These are phyloP conservation scores for Annulohypoxylon bovei DNA, from an alignment of 495 filamentous ascomycete species.

Conservation along the genomic window DNA sequence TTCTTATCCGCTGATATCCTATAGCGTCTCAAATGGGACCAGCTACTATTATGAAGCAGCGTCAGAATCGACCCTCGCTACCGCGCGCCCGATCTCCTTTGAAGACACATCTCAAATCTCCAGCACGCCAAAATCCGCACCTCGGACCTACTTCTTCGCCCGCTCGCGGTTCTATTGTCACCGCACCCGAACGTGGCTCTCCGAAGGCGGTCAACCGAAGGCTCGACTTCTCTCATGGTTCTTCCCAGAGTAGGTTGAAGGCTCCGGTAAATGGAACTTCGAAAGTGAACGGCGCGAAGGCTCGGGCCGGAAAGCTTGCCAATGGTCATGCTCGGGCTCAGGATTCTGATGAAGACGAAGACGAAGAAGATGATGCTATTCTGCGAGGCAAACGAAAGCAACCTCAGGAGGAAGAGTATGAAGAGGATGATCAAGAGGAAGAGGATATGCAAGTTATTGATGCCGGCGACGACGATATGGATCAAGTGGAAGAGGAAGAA, in stretches of 20 bases:
- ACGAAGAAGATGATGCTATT: conserved; percentile 31
- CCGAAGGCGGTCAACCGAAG: conserved; percentile 48
- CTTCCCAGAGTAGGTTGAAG: conserved; percentile 18
- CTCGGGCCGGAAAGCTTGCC: conserved; percentile 21
- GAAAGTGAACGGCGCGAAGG: conserved; percentile 39
- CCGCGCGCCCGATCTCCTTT: conserved; percentile 62
- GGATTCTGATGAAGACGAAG: conserved; percentile 28
- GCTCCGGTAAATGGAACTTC: conserved; percentile 32
- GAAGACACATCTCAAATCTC: conserved; percentile 66
- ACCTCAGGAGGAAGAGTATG: conserved; percentile 22
- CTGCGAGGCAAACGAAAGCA: conserved; percentile 19
- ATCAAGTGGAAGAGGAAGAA: conserved; percentile 17
- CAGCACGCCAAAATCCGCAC: conserved; percentile 60
- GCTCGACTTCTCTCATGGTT: conserved; percentile 53
- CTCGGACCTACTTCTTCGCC: conserved; percentile 58
- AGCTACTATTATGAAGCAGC: conserved; percentile 43
- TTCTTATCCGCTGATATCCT: conserved; percentile 18
- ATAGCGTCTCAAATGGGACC: conserved; percentile 47
- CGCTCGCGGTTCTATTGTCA: conserved; percentile 44
- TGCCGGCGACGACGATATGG: conserved; percentile 42
- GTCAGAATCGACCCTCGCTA: conserved; percentile 48
- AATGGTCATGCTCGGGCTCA: conserved; percentile 26
- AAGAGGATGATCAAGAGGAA: conserved; percentile 43
- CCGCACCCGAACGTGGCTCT: conserved; percentile 36
- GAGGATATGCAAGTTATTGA: conserved; percentile 53